Conservation (phyloP, 257 asterid species). For the Ajuga chamaepitys region DNA sequence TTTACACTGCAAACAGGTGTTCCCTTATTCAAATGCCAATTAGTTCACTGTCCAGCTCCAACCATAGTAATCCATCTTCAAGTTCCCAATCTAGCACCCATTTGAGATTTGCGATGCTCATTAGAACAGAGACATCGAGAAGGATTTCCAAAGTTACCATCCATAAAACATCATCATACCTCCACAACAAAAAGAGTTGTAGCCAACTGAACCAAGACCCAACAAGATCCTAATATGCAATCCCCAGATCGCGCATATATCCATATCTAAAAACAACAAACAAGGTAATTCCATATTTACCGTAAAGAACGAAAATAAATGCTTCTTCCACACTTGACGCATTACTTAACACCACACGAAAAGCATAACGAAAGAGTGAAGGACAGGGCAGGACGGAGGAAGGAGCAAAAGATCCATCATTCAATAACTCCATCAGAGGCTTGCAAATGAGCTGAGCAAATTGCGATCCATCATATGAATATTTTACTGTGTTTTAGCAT, state of each 20-base stretch:
- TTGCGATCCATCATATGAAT: neutral
- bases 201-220: constrained; percentile 66
- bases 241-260: constrained; percentile 76
- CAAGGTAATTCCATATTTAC: constrained; percentile 38
- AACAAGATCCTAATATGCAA: constrained; percentile 71
- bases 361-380: constrained; percentile 11
- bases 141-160: constrained; percentile 67
- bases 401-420: neutral
- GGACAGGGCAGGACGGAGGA: neutral
- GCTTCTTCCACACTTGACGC: constrained; percentile 15
- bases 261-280: constrained; percentile 69
- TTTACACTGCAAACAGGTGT: constrained; percentile 52
- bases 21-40: constrained; percentile 53
- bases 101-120: constrained; percentile 74
- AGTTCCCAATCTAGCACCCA: constrained; percentile 87
- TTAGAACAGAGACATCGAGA: constrained; percentile 70
- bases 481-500: neutral
- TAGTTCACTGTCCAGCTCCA: constrained; percentile 74
- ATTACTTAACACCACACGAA: constrained; percentile 15
- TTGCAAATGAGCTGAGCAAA: neutral
- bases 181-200: constrained; percentile 67
- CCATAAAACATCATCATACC: constrained; percentile 69
- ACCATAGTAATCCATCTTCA: constrained; percentile 72
- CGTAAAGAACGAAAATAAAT: constrained; percentile 11
- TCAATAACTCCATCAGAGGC: neutral